These are phyloP conservation scores for Zostera marina DNA, from an alignment of 116 monocot species.

Conservation along the genomic window DNA sequence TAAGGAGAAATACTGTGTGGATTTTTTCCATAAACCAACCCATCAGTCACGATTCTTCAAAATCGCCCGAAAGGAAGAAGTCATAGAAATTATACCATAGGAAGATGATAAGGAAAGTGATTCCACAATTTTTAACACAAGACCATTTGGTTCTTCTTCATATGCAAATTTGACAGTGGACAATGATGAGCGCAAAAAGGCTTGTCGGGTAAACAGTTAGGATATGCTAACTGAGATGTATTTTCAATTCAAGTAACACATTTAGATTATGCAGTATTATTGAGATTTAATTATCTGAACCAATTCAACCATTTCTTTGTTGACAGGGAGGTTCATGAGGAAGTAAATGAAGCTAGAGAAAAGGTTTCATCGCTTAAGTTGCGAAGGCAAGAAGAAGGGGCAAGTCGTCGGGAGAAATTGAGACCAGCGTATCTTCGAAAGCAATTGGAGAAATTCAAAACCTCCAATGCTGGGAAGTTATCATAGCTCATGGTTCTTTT, in stretches of 20 bases:
- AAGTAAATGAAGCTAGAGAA: constrained; percentile 63
- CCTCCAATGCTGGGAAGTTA: constrained; percentile 18
- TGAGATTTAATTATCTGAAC: not conserved
- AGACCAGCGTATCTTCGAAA: constrained; percentile 79
- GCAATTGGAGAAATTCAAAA: constrained; percentile 52
- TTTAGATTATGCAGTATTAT: too few relatives aligned
- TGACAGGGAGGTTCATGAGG: constrained; percentile 90
- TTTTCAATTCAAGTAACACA: not conserved
- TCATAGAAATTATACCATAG: not conserved
- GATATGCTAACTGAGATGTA: too few relatives aligned
- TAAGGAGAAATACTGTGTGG: constrained; percentile 74
- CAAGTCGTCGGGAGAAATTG: too few relatives aligned
- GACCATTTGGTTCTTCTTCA: too few relatives aligned
- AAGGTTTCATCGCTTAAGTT: too few relatives aligned
- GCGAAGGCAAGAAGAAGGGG: too few relatives aligned
- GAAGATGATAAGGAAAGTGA: constrained; percentile 25
- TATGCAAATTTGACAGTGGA: too few relatives aligned
- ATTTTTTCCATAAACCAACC: constrained; percentile 53
- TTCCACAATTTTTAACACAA: too few relatives aligned
- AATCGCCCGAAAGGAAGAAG: constrained; percentile 17
- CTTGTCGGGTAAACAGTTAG: constrained; percentile 32
- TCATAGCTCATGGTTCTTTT: too few relatives aligned
- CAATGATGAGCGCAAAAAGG: too few relatives aligned
- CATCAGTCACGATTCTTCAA: constrained; percentile 22
- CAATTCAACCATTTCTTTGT: not conserved